Conservation (phyloP, 2,329 filamentous ascomycete genomes). For the Penicillium hesseltinei region DNA sequence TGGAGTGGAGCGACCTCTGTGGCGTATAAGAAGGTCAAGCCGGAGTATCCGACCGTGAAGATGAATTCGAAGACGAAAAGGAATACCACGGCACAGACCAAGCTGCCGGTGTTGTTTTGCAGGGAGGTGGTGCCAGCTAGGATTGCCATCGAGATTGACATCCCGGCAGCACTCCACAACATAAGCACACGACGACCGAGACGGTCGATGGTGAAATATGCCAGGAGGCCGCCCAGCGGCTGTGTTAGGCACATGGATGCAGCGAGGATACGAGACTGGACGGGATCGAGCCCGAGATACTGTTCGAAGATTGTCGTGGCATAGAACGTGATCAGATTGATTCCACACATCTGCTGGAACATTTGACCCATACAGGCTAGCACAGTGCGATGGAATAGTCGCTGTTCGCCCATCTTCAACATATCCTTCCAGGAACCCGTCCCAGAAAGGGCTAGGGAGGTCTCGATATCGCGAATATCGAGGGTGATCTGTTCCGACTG, state of each 20-base stretch:
- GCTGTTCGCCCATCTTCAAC: conserved; percentile 37
- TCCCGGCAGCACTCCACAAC: conserved; percentile 19
- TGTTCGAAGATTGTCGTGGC: conserved; percentile 15
- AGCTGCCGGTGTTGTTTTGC: conserved; percentile 4
- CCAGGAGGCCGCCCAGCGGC: conserved; percentile 38
- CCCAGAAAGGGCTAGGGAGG: conserved; percentile 43
- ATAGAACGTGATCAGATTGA: conserved; percentile 40
- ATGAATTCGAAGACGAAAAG: conserved; percentile 15
- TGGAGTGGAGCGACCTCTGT: conserved; percentile 14
- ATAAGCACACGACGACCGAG: conserved; percentile 32
- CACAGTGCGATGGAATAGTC: conserved; percentile 35
- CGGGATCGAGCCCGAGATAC: conserved; percentile 4
- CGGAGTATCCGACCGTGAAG: conserved; percentile 16
- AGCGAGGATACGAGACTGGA: conserved; percentile 10
- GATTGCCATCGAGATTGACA: conserved; percentile 14
- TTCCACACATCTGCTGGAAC: conserved; percentile 40
- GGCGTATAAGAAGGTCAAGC: conserved; percentile 16
- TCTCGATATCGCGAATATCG: conserved; percentile 42
- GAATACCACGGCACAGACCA: conserved; percentile 14
- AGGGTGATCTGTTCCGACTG: conserved; percentile 38
- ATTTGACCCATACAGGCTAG: conserved; percentile 36
- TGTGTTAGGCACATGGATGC: conserved; percentile 21
- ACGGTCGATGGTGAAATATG: conserved; percentile 43
- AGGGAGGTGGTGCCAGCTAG: conserved; percentile 5
- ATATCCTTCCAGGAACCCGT: conserved; percentile 37